Conservation (phyloP, 257 asterid genomes). For the Parsonsia alboflavescens region DNA sequence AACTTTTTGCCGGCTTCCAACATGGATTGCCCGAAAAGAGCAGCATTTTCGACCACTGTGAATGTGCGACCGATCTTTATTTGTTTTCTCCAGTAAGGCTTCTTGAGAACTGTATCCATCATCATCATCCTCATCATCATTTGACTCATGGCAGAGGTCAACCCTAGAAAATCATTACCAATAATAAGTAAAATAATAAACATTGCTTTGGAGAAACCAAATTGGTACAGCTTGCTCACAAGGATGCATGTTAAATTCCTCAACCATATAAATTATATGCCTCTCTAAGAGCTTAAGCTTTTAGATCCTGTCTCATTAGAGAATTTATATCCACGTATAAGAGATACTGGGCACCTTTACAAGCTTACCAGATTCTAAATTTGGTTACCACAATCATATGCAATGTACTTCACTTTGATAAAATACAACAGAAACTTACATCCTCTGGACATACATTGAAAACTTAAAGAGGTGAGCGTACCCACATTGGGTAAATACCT, state of each 20-base stretch:
- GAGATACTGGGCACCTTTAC: background rate
- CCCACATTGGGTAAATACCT: background rate
- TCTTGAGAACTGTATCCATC: constrained; percentile 57
- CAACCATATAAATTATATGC: background rate
- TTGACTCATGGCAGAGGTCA: constrained; percentile 90
- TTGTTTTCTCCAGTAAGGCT: constrained; percentile 59
- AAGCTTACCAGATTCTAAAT: background rate
- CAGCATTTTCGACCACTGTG: constrained; percentile 53
- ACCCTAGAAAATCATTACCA: constrained; percentile 60
- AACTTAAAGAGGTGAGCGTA: background rate
- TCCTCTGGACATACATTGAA: background rate
- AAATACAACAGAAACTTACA: background rate
- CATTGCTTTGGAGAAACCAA: background rate
- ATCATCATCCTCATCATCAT: constrained; percentile 82
- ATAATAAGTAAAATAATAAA: background rate
- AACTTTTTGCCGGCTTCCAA: constrained; percentile 88
- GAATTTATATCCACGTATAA: background rate
- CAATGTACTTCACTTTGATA: background rate
- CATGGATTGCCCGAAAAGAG: constrained; percentile 39
- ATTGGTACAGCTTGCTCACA: background rate
- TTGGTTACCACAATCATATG: background rate
- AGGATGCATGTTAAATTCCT: background rate
- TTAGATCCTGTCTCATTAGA: background rate
- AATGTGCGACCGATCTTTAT: constrained; percentile 34
- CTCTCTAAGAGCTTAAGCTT: background rate